Conservation (phyloP, 805 yeast genomes). For the Myxozyma nipponensis region DNA sequence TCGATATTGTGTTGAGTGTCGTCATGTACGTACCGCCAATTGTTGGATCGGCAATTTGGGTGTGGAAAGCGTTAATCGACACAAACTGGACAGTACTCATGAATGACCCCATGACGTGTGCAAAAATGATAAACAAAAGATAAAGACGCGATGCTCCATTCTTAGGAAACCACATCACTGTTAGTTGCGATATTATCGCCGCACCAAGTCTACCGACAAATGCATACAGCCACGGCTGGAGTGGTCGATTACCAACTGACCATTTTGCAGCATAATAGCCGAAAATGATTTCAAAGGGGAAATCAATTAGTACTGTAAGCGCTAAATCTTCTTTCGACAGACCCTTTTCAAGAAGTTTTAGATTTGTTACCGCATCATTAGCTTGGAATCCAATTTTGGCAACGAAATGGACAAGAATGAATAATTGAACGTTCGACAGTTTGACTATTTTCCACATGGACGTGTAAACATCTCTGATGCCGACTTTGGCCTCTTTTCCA, state of each 20-base stretch:
- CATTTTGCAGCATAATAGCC: conserved; percentile 95
- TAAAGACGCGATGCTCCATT: conserved; percentile 50
- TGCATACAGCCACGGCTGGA: conserved; percentile 87
- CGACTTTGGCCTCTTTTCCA: conserved; percentile 28
- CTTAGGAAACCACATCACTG: conserved; percentile 69
- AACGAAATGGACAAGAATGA: conserved; percentile 68
- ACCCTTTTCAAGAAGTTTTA: conserved; percentile 86
- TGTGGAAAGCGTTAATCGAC: conserved; percentile 89
- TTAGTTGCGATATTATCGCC: conserved; percentile 68
- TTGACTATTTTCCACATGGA: conserved; percentile 42
- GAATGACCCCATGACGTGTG: conserved; percentile 81
- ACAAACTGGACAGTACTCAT: conserved; percentile 96
- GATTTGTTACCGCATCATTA: conserved; percentile 91
- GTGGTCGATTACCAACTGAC: conserved; percentile 67
- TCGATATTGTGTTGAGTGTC: conserved; percentile 82
- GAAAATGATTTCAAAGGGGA: conserved; percentile 91
- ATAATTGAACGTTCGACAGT: conserved; percentile 62
- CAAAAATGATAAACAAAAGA: conserved; percentile 69
- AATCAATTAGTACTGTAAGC: conserved; percentile 85
- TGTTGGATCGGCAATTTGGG: conserved; percentile 88
- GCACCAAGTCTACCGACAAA: conserved; percentile 76
- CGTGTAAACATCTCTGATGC: conserved; percentile 35
- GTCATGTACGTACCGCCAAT: conserved; percentile 99
- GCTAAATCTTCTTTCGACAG: conserved; percentile 91
- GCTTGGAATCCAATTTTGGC: conserved; percentile 93